Evolutionary conservation across 805 yeast species (phyloP).

Genomic region (Metschnikowia matae): DNA sequence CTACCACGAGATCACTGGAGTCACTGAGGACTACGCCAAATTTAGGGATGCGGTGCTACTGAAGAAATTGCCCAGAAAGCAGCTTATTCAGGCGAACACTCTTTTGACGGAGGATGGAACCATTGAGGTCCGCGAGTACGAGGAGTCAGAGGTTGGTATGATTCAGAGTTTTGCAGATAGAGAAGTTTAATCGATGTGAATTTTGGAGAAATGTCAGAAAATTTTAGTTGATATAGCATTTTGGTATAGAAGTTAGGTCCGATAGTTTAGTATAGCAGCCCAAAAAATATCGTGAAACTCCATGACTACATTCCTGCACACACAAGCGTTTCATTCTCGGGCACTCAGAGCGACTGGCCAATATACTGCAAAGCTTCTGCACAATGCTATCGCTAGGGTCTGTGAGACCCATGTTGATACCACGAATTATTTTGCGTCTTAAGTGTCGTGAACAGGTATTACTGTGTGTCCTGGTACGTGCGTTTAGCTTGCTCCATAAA

Average conservation of each 20-base stretch:
- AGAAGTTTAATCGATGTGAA: constrained; percentile 18
- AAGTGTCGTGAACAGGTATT: neutral
- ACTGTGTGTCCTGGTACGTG: neutral
- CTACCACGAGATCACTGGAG: constrained; percentile 66
- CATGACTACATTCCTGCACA: neutral
- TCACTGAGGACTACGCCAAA: constrained; percentile 55
- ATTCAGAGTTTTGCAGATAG: constrained; percentile 69
- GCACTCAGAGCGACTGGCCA: neutral
- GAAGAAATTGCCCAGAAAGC: constrained; percentile 80
- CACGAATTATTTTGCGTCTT: neutral
- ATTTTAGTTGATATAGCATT: no score
- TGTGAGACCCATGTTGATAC: neutral
- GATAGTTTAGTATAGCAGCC: no score
- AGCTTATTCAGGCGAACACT: constrained; percentile 81
- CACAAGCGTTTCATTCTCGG: neutral
- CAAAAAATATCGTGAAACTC: no score
- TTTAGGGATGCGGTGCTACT: constrained; percentile 65
- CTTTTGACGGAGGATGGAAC: constrained; percentile 35
- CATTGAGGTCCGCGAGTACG: constrained; percentile 66
- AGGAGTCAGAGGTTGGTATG: constrained; percentile 70
- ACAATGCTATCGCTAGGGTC: constrained; percentile 4
- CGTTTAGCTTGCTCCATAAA: neutral
- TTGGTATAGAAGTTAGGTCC: no score
- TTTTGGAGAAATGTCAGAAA: no score
- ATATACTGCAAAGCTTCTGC: neutral